Percentiles rank a stretch among this genome's conserved stretches.
These are phyloP conservation scores for Penicillium flavigenum DNA, from an alignment of 495 filamentous ascomycete species.

Conservation along the genomic window DNA sequence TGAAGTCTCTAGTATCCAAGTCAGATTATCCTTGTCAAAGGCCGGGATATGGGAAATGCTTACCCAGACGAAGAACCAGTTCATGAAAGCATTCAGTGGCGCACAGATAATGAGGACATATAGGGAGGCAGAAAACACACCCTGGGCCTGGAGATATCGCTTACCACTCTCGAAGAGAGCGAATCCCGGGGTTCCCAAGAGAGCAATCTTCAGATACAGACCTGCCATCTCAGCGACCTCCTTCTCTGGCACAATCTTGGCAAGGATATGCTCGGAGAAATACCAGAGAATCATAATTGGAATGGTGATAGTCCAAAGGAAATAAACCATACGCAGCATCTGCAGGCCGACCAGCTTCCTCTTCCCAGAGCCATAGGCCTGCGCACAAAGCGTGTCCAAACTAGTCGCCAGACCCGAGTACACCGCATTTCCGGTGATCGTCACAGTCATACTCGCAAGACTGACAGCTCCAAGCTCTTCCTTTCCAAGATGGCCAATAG, in stretches of 20 bases:
- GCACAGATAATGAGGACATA: constrained; percentile 68
- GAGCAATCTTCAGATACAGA: constrained; percentile 63
- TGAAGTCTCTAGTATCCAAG: constrained; percentile 52
- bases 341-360: constrained; percentile 69
- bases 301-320: constrained; percentile 62
- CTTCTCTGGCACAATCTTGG: constrained; percentile 62
- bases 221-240: constrained; percentile 65
- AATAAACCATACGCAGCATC: constrained; percentile 66
- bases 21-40: constrained; percentile 7
- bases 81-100: constrained; percentile 69
- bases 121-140: constrained; percentile 65
- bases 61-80: constrained; percentile 75
- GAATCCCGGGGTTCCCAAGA: constrained; percentile 67
- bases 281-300: constrained; percentile 67
- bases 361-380: constrained; percentile 72
- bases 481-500: constrained; percentile 64
- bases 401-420: constrained; percentile 72
- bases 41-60: constrained; percentile 19
- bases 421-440: constrained; percentile 70
- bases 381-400: constrained; percentile 73
- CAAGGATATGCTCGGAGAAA: constrained; percentile 57
- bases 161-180: constrained; percentile 72
- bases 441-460: constrained; percentile 67
- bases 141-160: constrained; percentile 73
- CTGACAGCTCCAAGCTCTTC: constrained; percentile 64